Conservation (phyloP, 176 grass and related monocot species). For the Carex myosuroides region DNA sequence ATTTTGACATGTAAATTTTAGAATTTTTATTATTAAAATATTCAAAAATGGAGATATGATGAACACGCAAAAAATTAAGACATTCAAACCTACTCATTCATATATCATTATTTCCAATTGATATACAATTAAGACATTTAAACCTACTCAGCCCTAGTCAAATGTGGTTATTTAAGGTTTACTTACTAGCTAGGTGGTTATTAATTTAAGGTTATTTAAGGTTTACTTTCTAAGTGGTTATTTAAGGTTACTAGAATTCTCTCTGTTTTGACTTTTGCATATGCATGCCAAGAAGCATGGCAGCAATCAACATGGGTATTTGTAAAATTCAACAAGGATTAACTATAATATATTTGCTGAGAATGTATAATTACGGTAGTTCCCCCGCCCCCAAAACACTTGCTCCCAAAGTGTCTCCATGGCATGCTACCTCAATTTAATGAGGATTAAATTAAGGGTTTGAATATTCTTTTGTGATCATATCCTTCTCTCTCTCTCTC, state of each 20-base stretch:
- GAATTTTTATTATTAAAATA: too few relatives aligned
- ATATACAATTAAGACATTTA: too few relatives aligned
- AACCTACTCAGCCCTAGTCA: background rate
- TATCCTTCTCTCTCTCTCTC: background rate
- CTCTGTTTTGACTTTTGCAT: slow-evolving; percentile 17
- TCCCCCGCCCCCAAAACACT: background rate
- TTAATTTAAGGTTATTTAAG: background rate
- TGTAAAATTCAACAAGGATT: background rate
- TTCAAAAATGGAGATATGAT: too few relatives aligned
- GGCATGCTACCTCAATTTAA: background rate
- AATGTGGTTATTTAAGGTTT: background rate
- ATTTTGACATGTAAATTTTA: too few relatives aligned
- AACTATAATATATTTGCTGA: background rate
- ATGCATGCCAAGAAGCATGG: background rate
- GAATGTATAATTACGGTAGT: background rate
- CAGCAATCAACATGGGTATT: slow-evolving; percentile 4
- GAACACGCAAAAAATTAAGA: too few relatives aligned
- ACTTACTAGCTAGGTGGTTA: background rate
- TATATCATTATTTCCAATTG: too few relatives aligned
- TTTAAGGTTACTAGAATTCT: background rate
- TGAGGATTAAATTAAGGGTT: background rate
- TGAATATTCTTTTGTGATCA: background rate
- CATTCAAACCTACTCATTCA: too few relatives aligned
- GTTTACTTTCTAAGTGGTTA: background rate
- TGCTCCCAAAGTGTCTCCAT: slow-evolving; percentile 2